Evolutionary conservation across 371 early-diverging fungal genomes (phyloP).

Genomic region (Mortierella sp.): DNA sequence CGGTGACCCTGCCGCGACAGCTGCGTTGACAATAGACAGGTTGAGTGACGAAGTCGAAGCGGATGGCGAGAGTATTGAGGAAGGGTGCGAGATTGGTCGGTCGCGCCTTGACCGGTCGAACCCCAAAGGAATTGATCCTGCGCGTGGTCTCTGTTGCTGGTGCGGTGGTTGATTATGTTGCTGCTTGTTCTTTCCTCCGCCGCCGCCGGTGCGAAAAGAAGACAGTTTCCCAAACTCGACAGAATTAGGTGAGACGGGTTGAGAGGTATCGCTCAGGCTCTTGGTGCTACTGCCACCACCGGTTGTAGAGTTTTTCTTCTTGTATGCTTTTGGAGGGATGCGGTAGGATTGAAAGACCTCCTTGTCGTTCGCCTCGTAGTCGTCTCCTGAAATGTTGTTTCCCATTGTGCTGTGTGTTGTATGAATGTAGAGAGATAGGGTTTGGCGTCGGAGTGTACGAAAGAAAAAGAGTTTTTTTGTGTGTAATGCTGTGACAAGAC

Average conservation of each 20-base stretch:
- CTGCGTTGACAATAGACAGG: slow-evolving; percentile 53
- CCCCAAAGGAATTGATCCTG: slow-evolving; percentile 36
- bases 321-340: slow-evolving; percentile 55
- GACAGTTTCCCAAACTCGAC: slow-evolving; percentile 18
- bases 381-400: slow-evolving; percentile 42
- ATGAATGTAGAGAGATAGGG: too few relatives aligned
- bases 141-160: slow-evolving; percentile 21
- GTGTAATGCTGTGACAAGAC: too few relatives aligned
- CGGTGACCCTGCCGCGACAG: slow-evolving; percentile 35
- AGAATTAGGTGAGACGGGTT: slow-evolving; percentile 30
- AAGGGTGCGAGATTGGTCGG: slow-evolving; percentile 46
- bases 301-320: slow-evolving; percentile 31
- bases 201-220: not conserved
- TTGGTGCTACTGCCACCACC: not conserved
- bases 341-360: slow-evolving; percentile 58
- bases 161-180: slow-evolving; percentile 9
- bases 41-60: slow-evolving; percentile 48
- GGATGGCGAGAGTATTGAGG: slow-evolving; percentile 32
- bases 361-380: slow-evolving; percentile 36
- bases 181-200: not conserved
- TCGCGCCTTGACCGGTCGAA: slow-evolving; percentile 20
- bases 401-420: slow-evolving; percentile 42
- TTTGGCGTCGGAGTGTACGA: too few relatives aligned
- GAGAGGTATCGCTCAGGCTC: slow-evolving; percentile 14
- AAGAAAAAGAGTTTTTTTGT: not conserved